A percentile compares a stretch with the other conserved stretches of the same genome.
phyloP scores from a whole-genome alignment of 208 protist genomes.

The Trichomonas gallinae region DNA sequence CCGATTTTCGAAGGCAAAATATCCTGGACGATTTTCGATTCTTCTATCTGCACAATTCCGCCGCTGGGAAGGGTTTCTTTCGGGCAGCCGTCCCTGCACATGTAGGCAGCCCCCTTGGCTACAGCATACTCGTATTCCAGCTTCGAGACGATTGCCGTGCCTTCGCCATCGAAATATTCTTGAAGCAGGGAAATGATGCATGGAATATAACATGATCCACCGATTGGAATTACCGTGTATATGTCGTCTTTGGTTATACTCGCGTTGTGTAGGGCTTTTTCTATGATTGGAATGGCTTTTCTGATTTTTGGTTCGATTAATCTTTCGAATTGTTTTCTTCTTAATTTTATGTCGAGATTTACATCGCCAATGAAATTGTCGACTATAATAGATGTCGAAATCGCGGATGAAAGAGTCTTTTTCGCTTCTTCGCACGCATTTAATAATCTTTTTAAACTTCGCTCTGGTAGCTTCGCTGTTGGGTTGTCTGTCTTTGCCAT shows the following conservation, averaged over 20 bases:
- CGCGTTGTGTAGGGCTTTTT: constrained; percentile 65
- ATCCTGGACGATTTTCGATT: not conserved
- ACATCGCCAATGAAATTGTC: not conserved
- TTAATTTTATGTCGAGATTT: not conserved
- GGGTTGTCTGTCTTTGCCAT: constrained; percentile 54
- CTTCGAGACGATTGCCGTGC: not conserved
- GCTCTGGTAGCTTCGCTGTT: constrained; percentile 75
- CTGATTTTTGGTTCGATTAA: constrained; percentile 72
- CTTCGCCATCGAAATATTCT: not conserved
- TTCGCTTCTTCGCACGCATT: not conserved
- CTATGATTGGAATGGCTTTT: constrained; percentile 69
- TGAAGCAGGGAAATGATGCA: not conserved
- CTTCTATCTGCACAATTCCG: not conserved
- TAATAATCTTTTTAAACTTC: constrained; percentile 63
- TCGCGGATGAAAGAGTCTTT: not conserved
- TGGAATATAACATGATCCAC: constrained; percentile 80
- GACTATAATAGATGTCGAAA: not conserved
- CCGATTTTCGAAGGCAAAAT: not conserved
- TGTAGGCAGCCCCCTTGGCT: not conserved
- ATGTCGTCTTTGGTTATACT: constrained; percentile 39
- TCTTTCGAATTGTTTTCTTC: constrained; percentile 64
- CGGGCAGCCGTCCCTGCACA: not conserved
- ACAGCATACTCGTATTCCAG: not conserved
- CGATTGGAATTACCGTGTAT: constrained; percentile 82
- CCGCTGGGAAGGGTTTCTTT: not conserved